These are phyloP conservation scores for Ganoderma resinaceum DNA, from an alignment of 1,284 basidiomycete genomes.

Conservation along the genomic window DNA sequence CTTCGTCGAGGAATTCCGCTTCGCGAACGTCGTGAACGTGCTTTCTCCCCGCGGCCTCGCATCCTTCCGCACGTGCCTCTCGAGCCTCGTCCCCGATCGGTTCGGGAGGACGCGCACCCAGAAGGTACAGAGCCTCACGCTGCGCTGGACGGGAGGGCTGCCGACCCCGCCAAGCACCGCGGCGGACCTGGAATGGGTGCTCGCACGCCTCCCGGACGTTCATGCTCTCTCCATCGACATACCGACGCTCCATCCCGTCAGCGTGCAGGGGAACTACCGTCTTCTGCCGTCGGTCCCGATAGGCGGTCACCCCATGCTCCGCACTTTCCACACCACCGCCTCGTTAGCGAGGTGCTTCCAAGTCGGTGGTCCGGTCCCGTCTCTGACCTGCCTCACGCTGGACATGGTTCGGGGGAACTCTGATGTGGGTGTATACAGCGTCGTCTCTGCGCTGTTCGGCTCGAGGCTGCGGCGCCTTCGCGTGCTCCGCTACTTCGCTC, in stretches of 20 bases:
- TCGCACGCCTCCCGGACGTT: neutral
- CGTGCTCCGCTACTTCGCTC: neutral
- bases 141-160: neutral
- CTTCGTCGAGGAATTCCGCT: conserved; percentile 3
- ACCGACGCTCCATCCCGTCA: neutral
- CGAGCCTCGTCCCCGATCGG: neutral
- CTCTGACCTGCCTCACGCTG: neutral
- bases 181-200: neutral
- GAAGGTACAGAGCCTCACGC: neutral
- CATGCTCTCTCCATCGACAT: neutral
- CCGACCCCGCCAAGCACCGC: neutral
- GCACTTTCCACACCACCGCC: neutral
- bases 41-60: neutral
- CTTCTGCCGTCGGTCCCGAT: neutral
- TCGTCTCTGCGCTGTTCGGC: neutral
- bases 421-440: neutral
- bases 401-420: neutral
- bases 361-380: neutral
- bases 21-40: neutral
- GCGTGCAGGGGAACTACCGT: neutral
- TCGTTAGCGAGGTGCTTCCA: neutral
- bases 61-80: neutral
- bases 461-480: neutral
- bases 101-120: neutral
- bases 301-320: neutral